Base-by-base conservation (phyloP, 2,329 filamentous ascomycete species). In the Blastomyces gilchristii region DNA sequence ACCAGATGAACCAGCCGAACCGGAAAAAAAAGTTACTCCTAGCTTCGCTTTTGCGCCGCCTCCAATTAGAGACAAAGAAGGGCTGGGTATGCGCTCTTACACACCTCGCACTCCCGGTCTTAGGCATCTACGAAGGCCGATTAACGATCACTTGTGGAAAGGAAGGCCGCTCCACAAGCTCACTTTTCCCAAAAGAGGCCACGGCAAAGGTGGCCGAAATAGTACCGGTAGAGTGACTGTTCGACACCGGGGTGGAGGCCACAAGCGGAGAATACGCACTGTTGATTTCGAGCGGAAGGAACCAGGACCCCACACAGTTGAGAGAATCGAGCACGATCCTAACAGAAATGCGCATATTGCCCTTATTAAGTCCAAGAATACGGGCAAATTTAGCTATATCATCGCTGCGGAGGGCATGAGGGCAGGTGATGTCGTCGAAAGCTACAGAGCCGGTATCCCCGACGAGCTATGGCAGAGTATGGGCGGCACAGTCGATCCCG, bases 141-240 rank as follows among this genome's bases (percentile, higher is more conserved):
- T 97, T 77, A 97, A 97, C 77, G 91, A 97, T 71, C 94, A 99
- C 76, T 80, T 99, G 56, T 97, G 91, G 91, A 97, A 96, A 78
- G 94, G 94, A 64, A 83, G 91, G 63, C 90, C 94, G 0, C 86
- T 88, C 68, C 81, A 90, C 43, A 85, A 87, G 60, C 82, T 99
- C 75, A 99, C 95, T 12, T 90, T 91, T 71, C 86, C 91, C 47
- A 96, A 97, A 76, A 93, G 93, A 75, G 94, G 94, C 18, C 91
- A 96, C 70, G 87, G 85, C 61, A 94, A 96, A 75, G 95, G 94
- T 76, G 94, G 94, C 53, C 85, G 94, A 70, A 99, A 99, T 75
- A 89, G 90, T 72, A 88, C 84, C 62, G 95, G 94, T 31, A 82
- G 85, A 67, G 84, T 99, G 65, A 96, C 91, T 0, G 88, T 99